phyloP scores from a whole-genome alignment of 2,329 filamentous ascomycete species.

The Gliomastix tumulicola region DNA sequence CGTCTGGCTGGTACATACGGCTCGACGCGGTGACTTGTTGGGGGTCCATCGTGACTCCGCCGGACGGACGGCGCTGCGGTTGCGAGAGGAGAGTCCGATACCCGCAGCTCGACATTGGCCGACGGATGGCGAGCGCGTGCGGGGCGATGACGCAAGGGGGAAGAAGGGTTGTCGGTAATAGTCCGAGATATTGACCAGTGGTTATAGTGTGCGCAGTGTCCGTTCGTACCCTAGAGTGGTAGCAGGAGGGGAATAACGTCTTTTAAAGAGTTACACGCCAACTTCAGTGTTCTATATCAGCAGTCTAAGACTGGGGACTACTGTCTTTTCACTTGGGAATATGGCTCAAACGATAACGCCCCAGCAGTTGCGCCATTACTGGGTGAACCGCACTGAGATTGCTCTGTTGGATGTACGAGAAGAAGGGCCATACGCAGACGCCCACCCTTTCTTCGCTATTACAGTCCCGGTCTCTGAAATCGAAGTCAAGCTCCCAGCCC shows the following conservation, averaged over 20 bases:
- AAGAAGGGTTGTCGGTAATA: not conserved
- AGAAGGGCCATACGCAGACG: slow-evolving; percentile 17
- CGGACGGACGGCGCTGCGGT: not conserved
- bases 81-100: not conserved
- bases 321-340: no score
- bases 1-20: not conserved
- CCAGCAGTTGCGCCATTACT: slow-evolving; percentile 12
- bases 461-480: slow-evolving; percentile 19
- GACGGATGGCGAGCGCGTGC: not conserved
- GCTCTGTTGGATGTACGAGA: slow-evolving; percentile 20
- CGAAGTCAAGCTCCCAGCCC: slow-evolving; percentile 13
- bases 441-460: slow-evolving; percentile 18
- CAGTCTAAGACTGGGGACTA: no score
- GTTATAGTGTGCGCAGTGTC: no score
- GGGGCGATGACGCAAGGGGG: not conserved
- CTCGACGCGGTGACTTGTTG: not conserved
- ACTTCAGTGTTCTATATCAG: no score
- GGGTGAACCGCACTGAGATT: slow-evolving; percentile 14
- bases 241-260: no score
- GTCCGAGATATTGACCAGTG: no score
- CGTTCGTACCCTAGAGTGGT: no score
- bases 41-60: not conserved
- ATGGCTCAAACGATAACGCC: slow-evolving; percentile 15
- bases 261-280: no score
- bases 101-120: no score